Evolutionary conservation across 2,329 filamentous ascomycete genomes (phyloP).

Genomic region (Scytalidium sp.): DNA sequence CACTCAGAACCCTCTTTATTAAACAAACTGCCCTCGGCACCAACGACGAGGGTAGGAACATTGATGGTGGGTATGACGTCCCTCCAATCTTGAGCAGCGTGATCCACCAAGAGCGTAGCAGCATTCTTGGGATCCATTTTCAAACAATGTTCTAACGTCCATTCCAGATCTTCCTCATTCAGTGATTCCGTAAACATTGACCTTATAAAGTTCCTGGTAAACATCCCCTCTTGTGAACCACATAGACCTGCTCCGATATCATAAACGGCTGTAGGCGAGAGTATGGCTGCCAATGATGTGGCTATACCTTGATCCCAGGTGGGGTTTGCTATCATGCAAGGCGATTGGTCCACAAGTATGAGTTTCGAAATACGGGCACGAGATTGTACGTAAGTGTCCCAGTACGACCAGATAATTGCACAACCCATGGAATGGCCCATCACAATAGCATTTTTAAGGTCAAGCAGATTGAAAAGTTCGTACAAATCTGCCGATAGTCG

Average conservation of each 20-base stretch:
- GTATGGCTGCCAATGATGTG: constrained; percentile 17
- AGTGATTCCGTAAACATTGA: constrained; percentile 22
- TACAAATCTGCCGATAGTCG: constrained; percentile 26
- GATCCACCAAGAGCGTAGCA: constrained; percentile 24
- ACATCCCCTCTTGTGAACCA: constrained; percentile 8
- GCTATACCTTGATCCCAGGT: constrained; percentile 23
- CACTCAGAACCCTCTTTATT: constrained; percentile 17
- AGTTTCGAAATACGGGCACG: constrained; percentile 21
- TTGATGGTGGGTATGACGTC: constrained; percentile 27
- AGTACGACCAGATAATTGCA: constrained; percentile 29
- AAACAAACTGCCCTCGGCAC: constrained; percentile 13
- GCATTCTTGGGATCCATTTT: constrained; percentile 25
- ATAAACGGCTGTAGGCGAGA: constrained; percentile 14
- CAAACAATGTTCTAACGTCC: constrained; percentile 19
- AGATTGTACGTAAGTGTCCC: constrained; percentile 26
- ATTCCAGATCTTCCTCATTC: constrained; percentile 22
- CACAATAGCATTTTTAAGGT: constrained; percentile 27
- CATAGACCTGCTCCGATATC: constrained; percentile 16
- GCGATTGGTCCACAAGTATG: constrained; percentile 29
- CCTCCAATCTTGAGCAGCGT: constrained; percentile 25
- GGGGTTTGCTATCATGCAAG: constrained; percentile 23
- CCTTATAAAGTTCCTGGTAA: constrained; percentile 9
- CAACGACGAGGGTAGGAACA: constrained; percentile 27
- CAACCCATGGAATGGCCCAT: constrained; percentile 34
- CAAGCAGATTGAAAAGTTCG: constrained; percentile 14